Evolutionary conservation across 441 rosid genomes (phyloP), one percentile per base, ranked within the genome.

Genomic region (Hura crepitans): DNA sequence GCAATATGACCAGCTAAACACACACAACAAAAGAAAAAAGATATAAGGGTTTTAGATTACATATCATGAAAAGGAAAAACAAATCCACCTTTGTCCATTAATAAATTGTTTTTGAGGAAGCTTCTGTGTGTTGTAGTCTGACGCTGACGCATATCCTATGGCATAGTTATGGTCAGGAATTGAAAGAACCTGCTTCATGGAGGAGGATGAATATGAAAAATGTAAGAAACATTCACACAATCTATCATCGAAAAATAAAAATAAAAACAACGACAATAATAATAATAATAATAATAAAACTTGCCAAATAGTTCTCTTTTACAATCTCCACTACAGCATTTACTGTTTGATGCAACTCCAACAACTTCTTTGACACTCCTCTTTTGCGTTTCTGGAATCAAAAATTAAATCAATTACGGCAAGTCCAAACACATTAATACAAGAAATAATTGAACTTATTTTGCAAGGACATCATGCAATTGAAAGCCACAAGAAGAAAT

Each of bases 241-340:
- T 65, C 39, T 58, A 69, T 73, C 64, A 69, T 59, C 70, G 46
- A 46, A 18, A 31, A 37, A 71, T 56, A 53, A 55, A 45, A 18
- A 73, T 49, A 58, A n/a, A n/a, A n/a, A n/a, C n/a, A n/a, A n/a
- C n/a, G n/a, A n/a, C n/a, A n/a, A n/a, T n/a, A n/a, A n/a, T n/a
- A n/a, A n/a, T n/a, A n/a, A n/a, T n/a, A 30, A 56, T 25, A 61
- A 76, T 0, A 9, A 42, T 42, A 10, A 51, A 3, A 84, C 92
- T 81, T 84, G 77, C 99, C 98, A 95, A 74, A 86, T 95, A 92
- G 78, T 90, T 85, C 81, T 92, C 99, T 82, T 95, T 95, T 79
- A 88, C 96, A 74, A 95, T 87, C 89, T 95, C 99, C 66, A 95
- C 93, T 71, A 87, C 72, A 64, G 97, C 93, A 77, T 75, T 83